Percentiles rank a stretch among this genome's conserved stretches.
These are phyloP conservation scores for Graphiopsis chlorocephala DNA, from an alignment of 2,329 filamentous ascomycete genomes.

Conservation along the genomic window DNA sequence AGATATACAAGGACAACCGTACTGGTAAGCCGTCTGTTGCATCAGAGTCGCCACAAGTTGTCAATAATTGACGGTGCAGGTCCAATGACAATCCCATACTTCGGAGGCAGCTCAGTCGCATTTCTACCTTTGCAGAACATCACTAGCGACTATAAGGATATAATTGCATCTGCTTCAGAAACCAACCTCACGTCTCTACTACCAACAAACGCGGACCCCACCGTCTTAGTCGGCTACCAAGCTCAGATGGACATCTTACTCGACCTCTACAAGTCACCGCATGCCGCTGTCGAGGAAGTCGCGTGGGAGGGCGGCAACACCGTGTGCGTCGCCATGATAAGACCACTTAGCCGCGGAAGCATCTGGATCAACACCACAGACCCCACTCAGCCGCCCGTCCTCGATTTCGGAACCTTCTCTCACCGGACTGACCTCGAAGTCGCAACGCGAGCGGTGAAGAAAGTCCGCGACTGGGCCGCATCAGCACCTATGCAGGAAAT, in stretches of 20 bases:
- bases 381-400: constrained; percentile 32
- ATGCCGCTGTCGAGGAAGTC: constrained; percentile 36
- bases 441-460: constrained; percentile 35
- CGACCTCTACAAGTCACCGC: constrained; percentile 22
- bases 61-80: constrained; percentile 20
- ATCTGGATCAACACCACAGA: constrained; percentile 38
- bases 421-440: constrained; percentile 39
- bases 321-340: constrained; percentile 33
- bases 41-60: not conserved
- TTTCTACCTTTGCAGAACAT: constrained; percentile 25
- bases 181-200: constrained; percentile 17
- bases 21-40: not conserved
- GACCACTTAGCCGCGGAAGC: constrained; percentile 38
- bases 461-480: constrained; percentile 36
- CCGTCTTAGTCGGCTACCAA: constrained; percentile 28
- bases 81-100: constrained; percentile 26
- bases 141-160: constrained; percentile 21
- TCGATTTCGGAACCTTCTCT: constrained; percentile 35
- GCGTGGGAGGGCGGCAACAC: constrained; percentile 29
- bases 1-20: constrained; percentile 31
- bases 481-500: constrained; percentile 33
- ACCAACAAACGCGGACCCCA: constrained; percentile 18
- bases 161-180: constrained; percentile 21
- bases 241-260: constrained; percentile 29
- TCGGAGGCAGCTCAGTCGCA: constrained; percentile 21